Base-by-base conservation (phyloP, 2,329 filamentous ascomycete genomes). In the Pseudogymnoascus destructans region DNA sequence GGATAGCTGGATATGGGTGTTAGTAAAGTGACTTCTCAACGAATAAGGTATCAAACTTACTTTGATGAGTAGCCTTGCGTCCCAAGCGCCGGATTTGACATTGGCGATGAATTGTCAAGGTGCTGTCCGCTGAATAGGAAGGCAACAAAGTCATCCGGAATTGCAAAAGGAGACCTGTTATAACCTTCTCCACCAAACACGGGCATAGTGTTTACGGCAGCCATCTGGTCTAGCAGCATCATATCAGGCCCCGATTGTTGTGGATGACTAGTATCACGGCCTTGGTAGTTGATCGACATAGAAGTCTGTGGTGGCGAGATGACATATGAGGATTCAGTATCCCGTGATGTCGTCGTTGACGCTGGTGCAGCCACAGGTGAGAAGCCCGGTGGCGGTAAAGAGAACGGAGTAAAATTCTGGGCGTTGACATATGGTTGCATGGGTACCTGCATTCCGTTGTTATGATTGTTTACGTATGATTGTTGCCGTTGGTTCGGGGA, bases 61-160 rank as follows among this genome's bases (percentile, higher is more conserved):
- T 75, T 79, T 57, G 73, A 70, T 57, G 73, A 70, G 61, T 76
- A 76, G 30, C 68, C 70, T 61, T 72, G 74, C 19, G 76, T 73
- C 60, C 77, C 70, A 61, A 80, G 70, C 9, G 77, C 77, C 15
- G 73, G 73, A 61, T 78, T 79, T 15, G 73, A 74, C 64, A 81
- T 73, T 6, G 76, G 72, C 2, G 80, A 79, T 3, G 75, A 75
- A 10, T 72, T 74, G 23, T 79, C 77, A 27, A 79, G 74, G 13
- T 79, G 74, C 15, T 79, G 78, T 33, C 83, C 84, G 67, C 87
- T 91, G 72, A 95, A 95, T 23, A 95, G 72, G 76, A 87, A 95
- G 4, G 86, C 84, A 63, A 91, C 85, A 66, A 93, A 93, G 67
- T 95, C 89, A 67, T 95, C 89, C 0, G 88, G 86, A 74, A 95